Conservation (phyloP, 768 basidiomycete genomes). For the Russula olivacea region DNA sequence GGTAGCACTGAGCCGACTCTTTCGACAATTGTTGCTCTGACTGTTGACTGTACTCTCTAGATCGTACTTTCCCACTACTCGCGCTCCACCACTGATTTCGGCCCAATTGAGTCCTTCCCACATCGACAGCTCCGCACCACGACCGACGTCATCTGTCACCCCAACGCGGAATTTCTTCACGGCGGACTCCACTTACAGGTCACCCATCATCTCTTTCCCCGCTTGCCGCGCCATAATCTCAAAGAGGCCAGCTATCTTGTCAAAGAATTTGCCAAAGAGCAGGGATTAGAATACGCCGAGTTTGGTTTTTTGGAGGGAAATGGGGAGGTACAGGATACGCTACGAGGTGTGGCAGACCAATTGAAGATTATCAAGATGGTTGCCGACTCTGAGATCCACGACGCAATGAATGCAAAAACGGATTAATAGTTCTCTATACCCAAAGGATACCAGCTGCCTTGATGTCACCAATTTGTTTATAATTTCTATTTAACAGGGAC, state of each 20-base stretch:
- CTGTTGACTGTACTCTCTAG: constrained; percentile 32
- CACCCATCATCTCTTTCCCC: constrained; percentile 94
- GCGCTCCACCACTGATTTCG: constrained; percentile 88
- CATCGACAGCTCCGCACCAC: constrained; percentile 97
- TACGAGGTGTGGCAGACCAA: constrained; percentile 84
- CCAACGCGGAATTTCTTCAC: constrained; percentile 81
- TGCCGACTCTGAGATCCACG: constrained; percentile 65
- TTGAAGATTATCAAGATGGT: constrained; percentile 76
- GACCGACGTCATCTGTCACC: constrained; percentile 85
- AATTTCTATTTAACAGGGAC: background rate
- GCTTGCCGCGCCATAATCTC: constrained; percentile 90
- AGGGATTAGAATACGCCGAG: constrained; percentile 82
- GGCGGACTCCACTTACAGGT: constrained; percentile 98
- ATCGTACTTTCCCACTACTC: constrained; percentile 98
- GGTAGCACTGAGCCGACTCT: constrained; percentile 40
- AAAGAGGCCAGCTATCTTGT: constrained; percentile 75
- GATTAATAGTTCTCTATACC: constrained; percentile 6
- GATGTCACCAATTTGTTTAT: background rate
- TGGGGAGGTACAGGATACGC: constrained; percentile 71
- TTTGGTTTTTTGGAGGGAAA: constrained; percentile 90
- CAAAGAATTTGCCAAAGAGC: constrained; percentile 81
- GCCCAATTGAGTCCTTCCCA: constrained; percentile 85
- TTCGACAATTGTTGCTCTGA: background rate
- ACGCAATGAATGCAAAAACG: constrained; percentile 50
- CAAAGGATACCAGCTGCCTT: background rate